Evolutionary conservation across 179 eudicot genomes (phyloP), one percentile per base, ranked within the genome.

Genomic region (Heliamphora pulchella): DNA sequence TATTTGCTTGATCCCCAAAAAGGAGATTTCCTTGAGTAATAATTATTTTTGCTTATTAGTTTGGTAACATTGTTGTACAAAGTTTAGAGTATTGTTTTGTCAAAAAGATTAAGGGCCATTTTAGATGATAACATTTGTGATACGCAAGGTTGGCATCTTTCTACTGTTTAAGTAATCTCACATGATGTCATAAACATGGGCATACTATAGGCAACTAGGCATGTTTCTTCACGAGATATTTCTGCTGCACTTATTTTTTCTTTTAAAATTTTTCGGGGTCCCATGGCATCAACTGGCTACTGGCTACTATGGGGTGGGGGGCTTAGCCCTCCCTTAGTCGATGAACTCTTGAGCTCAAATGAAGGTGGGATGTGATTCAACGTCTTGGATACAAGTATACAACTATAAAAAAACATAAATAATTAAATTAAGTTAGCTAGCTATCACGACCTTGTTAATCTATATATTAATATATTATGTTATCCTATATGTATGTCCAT

Each of bases 171-270:
- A 62, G n/a, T n/a, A 76, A 44, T 20, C 55, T 61, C 55, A n/a
- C 54, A 41, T 59, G 43, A 61, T 44, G 17, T 10, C 74, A 14
- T 6, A 63, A 48, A 48, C 13, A 9, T 39, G n/a, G 14, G 18
- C 76, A 73, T 22, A 31, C 7, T 62, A 8, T 48, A 1, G 18
- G 44, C 57, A 46, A 46, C 8, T 48, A 1, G 18, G 44, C 57
- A 46, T 63, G 20, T 62, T 62, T 77, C 7, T 77, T 51, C 47
- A 77, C 63, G 44, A 57, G n/a, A 8, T 11, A 18, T 74, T 74
- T 53, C 63, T 58, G 50, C 31, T 9, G 4, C 64, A 31, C 17
- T n/a, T 74, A 0, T 18, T 10, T 53, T 43, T 39, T 17, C 39
- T 3, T 31, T 31, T 22, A 54, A n/a, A 44, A 14, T 74, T 55